These are phyloP conservation scores for Arthromyces matolae DNA, from an alignment of 768 basidiomycete species.

Conservation along the genomic window DNA sequence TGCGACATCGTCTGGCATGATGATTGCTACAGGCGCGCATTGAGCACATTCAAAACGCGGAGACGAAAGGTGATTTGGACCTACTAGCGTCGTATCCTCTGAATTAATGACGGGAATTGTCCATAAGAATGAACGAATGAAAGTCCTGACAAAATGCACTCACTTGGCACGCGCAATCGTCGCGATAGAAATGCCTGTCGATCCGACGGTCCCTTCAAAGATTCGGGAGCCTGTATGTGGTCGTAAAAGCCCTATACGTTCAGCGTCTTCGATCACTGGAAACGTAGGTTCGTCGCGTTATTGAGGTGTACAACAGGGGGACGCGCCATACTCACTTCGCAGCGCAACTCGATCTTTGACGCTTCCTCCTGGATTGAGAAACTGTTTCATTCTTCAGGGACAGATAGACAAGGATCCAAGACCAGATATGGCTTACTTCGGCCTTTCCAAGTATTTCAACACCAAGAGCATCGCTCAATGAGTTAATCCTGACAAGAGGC, in stretches of 20 bases:
- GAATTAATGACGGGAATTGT: too few relatives aligned
- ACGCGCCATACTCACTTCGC: constrained; percentile 62
- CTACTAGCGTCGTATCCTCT: constrained; percentile 89
- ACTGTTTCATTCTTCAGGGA: constrained; percentile 43
- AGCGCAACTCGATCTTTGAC: constrained; percentile 98
- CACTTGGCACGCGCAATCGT: constrained; percentile 87
- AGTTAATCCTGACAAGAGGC: constrained; percentile 87
- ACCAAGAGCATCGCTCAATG: constrained; percentile 84
- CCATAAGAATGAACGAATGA: neutral
- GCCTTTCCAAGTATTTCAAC: constrained; percentile 96
- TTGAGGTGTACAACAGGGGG: neutral
- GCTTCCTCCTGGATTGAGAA: constrained; percentile 94
- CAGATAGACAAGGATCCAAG: neutral
- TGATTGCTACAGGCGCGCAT: constrained; percentile 67
- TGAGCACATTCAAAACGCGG: too few relatives aligned
- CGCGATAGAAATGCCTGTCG: constrained; percentile 94
- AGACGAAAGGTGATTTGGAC: constrained; percentile 24
- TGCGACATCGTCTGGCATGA: constrained; percentile 88
- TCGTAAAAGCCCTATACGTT: constrained; percentile 72
- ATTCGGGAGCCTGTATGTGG: constrained; percentile 89
- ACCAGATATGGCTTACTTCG: constrained; percentile 50
- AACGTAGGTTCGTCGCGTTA: neutral
- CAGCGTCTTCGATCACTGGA: constrained; percentile 92
- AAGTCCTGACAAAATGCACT: constrained; percentile 14
- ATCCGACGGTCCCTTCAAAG: constrained; percentile 96